These are phyloP conservation scores for Cichorium intybus DNA, from an alignment of 140 eudicot genomes.

Conservation along the genomic window DNA sequence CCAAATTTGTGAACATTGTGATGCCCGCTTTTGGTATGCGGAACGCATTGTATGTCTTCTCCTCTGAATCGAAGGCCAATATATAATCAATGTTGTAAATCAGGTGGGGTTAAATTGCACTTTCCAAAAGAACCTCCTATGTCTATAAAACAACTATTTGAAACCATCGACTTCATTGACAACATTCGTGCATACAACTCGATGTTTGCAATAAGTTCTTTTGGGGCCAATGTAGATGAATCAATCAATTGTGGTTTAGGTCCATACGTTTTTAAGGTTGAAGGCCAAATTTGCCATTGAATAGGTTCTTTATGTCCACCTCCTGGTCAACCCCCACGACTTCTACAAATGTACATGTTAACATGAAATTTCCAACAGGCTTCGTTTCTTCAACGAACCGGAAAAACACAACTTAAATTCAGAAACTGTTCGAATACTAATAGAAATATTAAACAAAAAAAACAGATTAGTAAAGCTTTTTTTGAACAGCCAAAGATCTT, in stretches of 20 bases:
- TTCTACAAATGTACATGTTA: background rate
- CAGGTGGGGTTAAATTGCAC: too few species aligned
- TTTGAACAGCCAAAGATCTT: background rate
- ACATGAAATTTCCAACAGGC: background rate
- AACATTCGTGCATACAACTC: background rate
- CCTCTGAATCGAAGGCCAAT: too few species aligned
- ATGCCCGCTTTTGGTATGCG: too few species aligned
- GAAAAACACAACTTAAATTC: background rate
- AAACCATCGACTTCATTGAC: too few species aligned
- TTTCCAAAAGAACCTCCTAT: too few species aligned
- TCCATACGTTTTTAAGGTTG: background rate
- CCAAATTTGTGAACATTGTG: too few species aligned
- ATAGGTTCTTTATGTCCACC: conserved; percentile 1
- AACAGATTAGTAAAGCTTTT: background rate
- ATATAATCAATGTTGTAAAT: too few species aligned
- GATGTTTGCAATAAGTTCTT: background rate
- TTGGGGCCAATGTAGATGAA: background rate
- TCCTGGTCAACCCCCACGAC: background rate
- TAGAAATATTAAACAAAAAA: background rate
- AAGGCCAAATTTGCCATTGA: conserved; percentile 6
- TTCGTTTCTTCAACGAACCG: background rate
- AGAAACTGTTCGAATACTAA: background rate
- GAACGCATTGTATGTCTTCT: too few species aligned
- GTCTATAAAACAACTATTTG: too few species aligned
- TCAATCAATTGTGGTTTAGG: background rate